Percentiles rank a stretch among this genome's conserved stretches.
Conservation (phyloP, 345 rosid genomes). For the Camelina neglecta region DNA sequence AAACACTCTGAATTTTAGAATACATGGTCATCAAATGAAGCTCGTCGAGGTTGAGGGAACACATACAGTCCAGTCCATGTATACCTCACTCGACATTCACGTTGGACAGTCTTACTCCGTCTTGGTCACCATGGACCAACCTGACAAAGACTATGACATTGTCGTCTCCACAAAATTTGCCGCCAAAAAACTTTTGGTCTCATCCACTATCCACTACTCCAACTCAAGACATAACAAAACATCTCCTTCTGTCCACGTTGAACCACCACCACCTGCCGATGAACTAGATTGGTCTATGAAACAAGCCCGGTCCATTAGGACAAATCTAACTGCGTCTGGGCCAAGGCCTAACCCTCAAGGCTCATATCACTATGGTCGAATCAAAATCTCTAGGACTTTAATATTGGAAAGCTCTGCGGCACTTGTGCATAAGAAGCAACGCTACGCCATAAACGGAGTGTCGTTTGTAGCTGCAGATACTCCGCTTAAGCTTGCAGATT, state of each 20-base stretch:
- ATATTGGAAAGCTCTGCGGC: conserved; percentile 67
- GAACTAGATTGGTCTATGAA: conserved; percentile 68
- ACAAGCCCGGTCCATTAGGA: conserved; percentile 87
- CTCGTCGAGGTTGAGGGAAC: conserved; percentile 95
- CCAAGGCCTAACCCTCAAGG: conserved; percentile 99
- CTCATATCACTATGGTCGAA: conserved; percentile 81
- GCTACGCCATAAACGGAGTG: conserved; percentile 80
- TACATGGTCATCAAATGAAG: conserved; percentile 73
- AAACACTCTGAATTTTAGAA: conserved; percentile 65
- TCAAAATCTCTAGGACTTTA: conserved; percentile 64
- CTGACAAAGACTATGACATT: conserved; percentile 63
- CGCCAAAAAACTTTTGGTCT: conserved; percentile 47
- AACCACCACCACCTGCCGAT: conserved; percentile 23
- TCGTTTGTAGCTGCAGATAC: conserved; percentile 75
- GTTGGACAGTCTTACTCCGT: conserved; percentile 92
- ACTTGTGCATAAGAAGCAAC: conserved; percentile 64
- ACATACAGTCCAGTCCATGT: conserved; percentile 72
- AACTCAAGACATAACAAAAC: conserved; percentile 51
- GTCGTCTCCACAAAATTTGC: conserved; percentile 67
- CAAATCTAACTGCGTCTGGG: conserved; percentile 89
- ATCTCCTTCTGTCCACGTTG: conserved; percentile 54
- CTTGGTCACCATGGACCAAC: conserved; percentile 80
- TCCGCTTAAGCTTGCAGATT: conserved; percentile 84
- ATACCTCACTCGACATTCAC: conserved; percentile 72
- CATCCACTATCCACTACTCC: conserved; percentile 68